phyloP scores from a whole-genome alignment of 495 filamentous ascomycete genomes.

The Trichoderma asperelloides region DNA sequence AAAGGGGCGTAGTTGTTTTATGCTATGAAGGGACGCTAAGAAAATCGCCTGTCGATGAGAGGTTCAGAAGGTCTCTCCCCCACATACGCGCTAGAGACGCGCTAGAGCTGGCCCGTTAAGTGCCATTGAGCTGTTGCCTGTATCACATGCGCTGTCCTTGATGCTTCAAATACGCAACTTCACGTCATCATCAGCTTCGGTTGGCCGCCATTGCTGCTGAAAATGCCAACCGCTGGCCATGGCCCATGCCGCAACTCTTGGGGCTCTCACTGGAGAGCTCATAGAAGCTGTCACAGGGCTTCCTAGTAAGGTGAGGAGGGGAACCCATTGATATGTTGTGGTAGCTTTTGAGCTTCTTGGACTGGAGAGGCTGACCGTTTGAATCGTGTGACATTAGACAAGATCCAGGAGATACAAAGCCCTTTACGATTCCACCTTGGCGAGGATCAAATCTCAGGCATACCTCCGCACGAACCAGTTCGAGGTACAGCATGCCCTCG shows the following conservation, averaged over 20 bases:
- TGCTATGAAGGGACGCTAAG: background rate
- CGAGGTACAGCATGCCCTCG: constrained; percentile 60
- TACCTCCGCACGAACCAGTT: constrained; percentile 82
- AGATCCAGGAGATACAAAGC: constrained; percentile 33
- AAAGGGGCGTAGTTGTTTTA: background rate
- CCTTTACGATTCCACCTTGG: constrained; percentile 41
- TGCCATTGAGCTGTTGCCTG: background rate
- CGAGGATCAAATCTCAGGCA: constrained; percentile 47
- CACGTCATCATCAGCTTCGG: background rate
- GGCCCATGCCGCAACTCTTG: constrained; percentile 39
- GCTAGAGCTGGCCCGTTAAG: background rate
- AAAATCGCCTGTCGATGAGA: constrained; percentile 1
- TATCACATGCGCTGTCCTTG: background rate
- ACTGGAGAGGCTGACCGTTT: background rate
- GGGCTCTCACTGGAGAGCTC: constrained; percentile 46
- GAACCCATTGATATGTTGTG: background rate
- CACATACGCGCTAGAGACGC: constrained; percentile 5
- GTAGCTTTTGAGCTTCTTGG: background rate
- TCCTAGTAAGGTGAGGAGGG: constrained; percentile 13
- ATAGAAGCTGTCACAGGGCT: constrained; percentile 28
- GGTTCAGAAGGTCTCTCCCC: background rate
- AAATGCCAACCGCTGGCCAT: constrained; percentile 21
- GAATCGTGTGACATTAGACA: background rate
- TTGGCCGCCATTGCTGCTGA: constrained; percentile 1
- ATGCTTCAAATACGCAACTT: background rate